Evolutionary conservation across 768 basidiomycete genomes (phyloP).

Genomic region (Auriscalpium microsporum): DNA sequence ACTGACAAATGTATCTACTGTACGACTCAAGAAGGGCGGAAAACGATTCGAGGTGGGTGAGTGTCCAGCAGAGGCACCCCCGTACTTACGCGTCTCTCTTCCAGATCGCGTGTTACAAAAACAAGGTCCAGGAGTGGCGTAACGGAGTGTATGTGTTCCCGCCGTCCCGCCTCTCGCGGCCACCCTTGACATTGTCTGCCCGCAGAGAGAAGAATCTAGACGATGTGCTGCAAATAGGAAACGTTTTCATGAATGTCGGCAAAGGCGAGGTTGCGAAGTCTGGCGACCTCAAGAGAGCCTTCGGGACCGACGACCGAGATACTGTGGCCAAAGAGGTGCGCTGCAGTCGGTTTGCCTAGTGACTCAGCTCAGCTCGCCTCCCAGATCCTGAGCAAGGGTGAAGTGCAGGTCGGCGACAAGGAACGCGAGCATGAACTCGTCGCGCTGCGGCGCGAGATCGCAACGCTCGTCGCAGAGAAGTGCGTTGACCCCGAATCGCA

Average conservation of each 20-base stretch:
- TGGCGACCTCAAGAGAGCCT: conserved; percentile 87
- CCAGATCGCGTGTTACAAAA: conserved; percentile 97
- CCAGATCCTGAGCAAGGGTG: conserved; percentile 92
- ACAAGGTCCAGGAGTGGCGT: conserved; percentile 96
- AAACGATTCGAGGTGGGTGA: conserved; percentile 89
- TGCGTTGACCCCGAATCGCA: conserved; percentile 90
- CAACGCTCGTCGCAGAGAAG: conserved; percentile 90
- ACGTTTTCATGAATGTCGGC: conserved; percentile 93
- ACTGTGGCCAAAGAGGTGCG: conserved; percentile 77
- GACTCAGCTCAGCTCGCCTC: background rate
- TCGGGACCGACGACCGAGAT: conserved; percentile 63
- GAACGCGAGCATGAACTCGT: conserved; percentile 85
- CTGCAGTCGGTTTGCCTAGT: background rate
- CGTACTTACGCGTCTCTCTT: background rate
- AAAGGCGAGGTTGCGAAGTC: conserved; percentile 91
- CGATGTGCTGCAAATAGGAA: conserved; percentile 93
- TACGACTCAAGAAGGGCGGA: conserved; percentile 92
- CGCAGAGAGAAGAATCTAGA: conserved; percentile 83
- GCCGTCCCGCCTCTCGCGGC: background rate
- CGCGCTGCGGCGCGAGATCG: conserved; percentile 80
- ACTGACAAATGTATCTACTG: conserved; percentile 94
- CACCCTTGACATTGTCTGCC: background rate
- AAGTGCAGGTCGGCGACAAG: conserved; percentile 94
- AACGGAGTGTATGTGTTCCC: conserved; percentile 65
- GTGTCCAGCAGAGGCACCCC: background rate